Conservation (phyloP, 192 early-diverging fungal species). For the Coemansia sp. region DNA sequence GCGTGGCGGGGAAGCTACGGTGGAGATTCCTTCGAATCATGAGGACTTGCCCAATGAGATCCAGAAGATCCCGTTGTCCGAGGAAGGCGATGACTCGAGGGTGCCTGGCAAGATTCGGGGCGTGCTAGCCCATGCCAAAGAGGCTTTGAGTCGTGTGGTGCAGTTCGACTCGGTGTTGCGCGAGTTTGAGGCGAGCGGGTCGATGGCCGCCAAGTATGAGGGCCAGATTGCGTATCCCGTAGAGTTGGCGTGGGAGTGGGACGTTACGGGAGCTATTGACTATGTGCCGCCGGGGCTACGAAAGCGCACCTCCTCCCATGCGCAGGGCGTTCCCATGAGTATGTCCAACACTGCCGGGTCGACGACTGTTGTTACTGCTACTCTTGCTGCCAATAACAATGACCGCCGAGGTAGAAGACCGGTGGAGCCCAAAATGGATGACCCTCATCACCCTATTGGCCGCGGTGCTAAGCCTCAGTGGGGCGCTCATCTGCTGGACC, state of each 20-base stretch:
- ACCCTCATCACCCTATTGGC: background rate
- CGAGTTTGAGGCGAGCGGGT: slow-evolving; percentile 25
- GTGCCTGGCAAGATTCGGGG: slow-evolving; percentile 35
- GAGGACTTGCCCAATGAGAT: slow-evolving; percentile 52
- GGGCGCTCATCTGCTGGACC: slow-evolving; percentile 34
- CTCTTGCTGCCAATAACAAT: background rate
- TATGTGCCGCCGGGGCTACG: slow-evolving; percentile 28
- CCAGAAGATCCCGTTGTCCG: slow-evolving; percentile 36
- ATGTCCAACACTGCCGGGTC: slow-evolving; percentile 16
- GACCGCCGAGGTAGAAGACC: background rate
- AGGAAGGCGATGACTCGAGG: slow-evolving; percentile 9
- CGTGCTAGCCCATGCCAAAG: slow-evolving; percentile 32
- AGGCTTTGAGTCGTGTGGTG: slow-evolving; percentile 26
- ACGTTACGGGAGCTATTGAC: slow-evolving; percentile 10
- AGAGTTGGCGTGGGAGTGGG: slow-evolving; percentile 26
- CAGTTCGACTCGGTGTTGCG: slow-evolving; percentile 27
- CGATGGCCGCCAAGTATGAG: background rate
- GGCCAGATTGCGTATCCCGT: slow-evolving; percentile 29
- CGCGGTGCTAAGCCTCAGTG: slow-evolving; percentile 10
- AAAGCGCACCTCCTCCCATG: background rate
- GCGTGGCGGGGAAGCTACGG: slow-evolving; percentile 45
- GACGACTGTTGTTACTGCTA: slow-evolving; percentile 18
- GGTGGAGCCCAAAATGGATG: background rate
- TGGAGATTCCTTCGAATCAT: slow-evolving; percentile 54
- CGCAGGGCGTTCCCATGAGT: background rate